Percentiles rank a stretch among this genome's conserved stretches.
These are phyloP conservation scores for Azolla pinnata DNA, from an alignment of 75 land plant species.

Conservation along the genomic window DNA sequence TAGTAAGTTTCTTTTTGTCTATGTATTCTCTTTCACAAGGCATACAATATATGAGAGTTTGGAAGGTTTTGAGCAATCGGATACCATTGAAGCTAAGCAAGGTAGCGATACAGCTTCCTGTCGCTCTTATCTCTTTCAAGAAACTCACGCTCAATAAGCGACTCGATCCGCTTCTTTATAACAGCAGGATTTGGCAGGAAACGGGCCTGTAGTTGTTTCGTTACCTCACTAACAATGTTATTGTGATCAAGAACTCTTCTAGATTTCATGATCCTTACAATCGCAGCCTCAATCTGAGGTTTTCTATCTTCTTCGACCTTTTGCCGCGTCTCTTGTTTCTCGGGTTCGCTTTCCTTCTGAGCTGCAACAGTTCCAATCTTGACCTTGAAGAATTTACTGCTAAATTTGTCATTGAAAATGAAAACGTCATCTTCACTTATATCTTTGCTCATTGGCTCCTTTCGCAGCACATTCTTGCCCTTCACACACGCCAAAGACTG, in stretches of 20 bases:
- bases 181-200: constrained; percentile 86
- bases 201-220: constrained; percentile 84
- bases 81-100: no score
- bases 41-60: no score
- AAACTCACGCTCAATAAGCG: constrained; percentile 89
- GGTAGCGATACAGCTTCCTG: constrained; percentile 83
- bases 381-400: constrained; percentile 66
- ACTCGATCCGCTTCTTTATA: constrained; percentile 93
- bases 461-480: constrained; percentile 85
- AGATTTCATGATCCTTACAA: constrained; percentile 95
- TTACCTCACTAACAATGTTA: constrained; percentile 83
- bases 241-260: constrained; percentile 81
- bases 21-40: no score
- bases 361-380: constrained; percentile 85
- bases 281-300: constrained; percentile 97
- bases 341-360: constrained; percentile 89
- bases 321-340: constrained; percentile 94
- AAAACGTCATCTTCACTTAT: constrained; percentile 67
- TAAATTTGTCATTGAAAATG: constrained; percentile 70
- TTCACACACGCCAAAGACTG: constrained; percentile 93
- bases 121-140: constrained; percentile 84
- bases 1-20: no score
- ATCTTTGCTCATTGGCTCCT: constrained; percentile 98
- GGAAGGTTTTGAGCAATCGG: no score
- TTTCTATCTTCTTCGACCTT: constrained; percentile 97